Evolutionary conservation across 2,329 filamentous ascomycete species (phyloP), one percentile per base, ranked within the genome.

Genomic region (Verticillium nubilum): DNA sequence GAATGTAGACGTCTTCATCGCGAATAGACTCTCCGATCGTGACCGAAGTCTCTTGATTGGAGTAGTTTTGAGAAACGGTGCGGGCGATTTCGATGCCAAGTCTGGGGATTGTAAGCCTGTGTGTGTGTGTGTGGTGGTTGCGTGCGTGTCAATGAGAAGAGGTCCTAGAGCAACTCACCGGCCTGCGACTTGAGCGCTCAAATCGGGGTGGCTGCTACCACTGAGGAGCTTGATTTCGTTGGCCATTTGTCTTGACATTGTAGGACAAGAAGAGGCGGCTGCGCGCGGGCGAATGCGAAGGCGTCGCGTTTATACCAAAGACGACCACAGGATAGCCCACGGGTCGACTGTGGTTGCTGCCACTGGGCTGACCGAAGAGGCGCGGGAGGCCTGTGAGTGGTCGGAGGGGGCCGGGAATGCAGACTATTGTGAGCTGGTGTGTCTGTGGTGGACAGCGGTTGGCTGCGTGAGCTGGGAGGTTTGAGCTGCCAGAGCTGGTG

Each of bases 21-120:
- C 92, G 83, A 59, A 96, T 91, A 64, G 89, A 92, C 77, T 96
- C 92, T 70, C 91, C 91, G 66, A 96, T 92, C 15, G 90, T 95
- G 58, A 96, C 90, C 64, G 86, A 89, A 60, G 87, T 90, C 70
- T 91, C 88, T 68, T 90, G 87, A 72, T 91, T 91, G 37, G 88
- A 90, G 75, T 90, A 90, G 70, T 91, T 89, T 61, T 91, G 78
- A 58, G 86, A 86, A 74, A 88, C 80, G 54, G 87, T 86, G 75
- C 87, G 87, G 56, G 85, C 85, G 65, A 88, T 79, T 69, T 88
- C 84, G 65, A 89, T 86, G 61, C 86, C 86, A 61, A 88, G 79
- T 69, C 86, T 87, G 69, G 54, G 59, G 26, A 29, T 10, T 42
- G 9, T 10, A 19, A 57, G 27, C 28, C n/a, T n/a, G n/a, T n/a